phyloP scores from a whole-genome alignment of 225 moss, liverwort and hornwort species.

The Polytrichum formosum region DNA sequence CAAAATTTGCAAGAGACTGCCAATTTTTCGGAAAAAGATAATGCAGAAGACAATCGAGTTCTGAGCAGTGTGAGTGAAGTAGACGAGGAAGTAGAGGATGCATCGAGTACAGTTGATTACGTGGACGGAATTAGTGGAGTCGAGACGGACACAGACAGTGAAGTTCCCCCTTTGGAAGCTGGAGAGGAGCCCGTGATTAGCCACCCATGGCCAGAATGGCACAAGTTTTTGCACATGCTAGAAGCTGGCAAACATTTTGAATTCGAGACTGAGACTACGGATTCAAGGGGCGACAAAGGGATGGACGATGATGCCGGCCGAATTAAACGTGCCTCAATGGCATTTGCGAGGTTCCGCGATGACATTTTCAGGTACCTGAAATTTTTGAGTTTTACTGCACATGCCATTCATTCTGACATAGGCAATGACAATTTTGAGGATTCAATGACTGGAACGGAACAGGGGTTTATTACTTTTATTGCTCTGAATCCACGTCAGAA shows the following conservation, averaged over 20 bases:
- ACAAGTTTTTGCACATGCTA: slow-evolving; percentile 34
- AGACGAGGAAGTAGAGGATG: slow-evolving; percentile 27
- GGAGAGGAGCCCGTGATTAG: not conserved
- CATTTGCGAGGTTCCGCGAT: slow-evolving; percentile 80
- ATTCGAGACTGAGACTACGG: slow-evolving; percentile 31
- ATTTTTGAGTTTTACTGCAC: not conserved
- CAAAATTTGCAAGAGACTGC: no score
- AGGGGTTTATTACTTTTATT: not conserved
- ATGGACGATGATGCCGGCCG: slow-evolving; percentile 39
- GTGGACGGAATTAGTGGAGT: slow-evolving; percentile 7
- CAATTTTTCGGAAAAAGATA: not conserved
- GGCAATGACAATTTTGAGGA: not conserved
- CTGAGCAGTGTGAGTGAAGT: not conserved
- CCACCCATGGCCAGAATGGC: slow-evolving; percentile 52
- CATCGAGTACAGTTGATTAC: slow-evolving; percentile 21
- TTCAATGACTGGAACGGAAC: no score
- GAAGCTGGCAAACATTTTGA: slow-evolving; percentile 44
- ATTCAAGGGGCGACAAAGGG: slow-evolving; percentile 19
- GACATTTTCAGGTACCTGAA: slow-evolving; percentile 61
- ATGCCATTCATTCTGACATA: not conserved
- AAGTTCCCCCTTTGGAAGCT: not conserved
- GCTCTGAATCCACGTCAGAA: not conserved
- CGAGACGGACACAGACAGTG: not conserved
- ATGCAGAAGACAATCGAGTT: not conserved
- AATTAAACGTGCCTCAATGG: slow-evolving; percentile 82